Evolutionary conservation across 768 basidiomycete species (phyloP).

Genomic region (Serpula lacrymans): DNA sequence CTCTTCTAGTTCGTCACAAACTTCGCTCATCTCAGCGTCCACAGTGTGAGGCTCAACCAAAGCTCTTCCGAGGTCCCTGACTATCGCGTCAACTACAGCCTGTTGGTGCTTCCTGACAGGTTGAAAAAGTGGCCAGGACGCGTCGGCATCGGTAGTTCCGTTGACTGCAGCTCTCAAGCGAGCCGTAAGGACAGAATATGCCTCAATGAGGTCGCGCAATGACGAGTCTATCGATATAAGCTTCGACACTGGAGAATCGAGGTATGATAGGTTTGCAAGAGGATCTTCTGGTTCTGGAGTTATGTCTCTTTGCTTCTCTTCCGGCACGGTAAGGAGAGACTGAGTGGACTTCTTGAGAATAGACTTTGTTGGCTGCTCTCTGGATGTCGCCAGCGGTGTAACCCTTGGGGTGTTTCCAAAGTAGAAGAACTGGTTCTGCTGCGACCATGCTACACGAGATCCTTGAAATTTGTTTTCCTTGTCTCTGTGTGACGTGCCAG

Average conservation of each 20-base stretch:
- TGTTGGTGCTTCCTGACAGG: constrained; percentile 56
- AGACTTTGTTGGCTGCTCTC: constrained; percentile 52
- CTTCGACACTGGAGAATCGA: constrained; percentile 58
- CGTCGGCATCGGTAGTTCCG: constrained; percentile 48
- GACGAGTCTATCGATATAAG: constrained; percentile 50
- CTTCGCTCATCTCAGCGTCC: constrained; percentile 17
- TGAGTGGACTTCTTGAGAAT: constrained; percentile 62
- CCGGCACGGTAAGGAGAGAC: constrained; percentile 31
- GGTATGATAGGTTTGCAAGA: constrained; percentile 58
- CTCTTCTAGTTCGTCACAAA: constrained; percentile 20
- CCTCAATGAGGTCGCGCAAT: constrained; percentile 63
- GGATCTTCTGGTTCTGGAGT: constrained; percentile 80
- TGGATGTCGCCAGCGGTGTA: constrained; percentile 31
- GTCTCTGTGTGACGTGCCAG: constrained; percentile 51
- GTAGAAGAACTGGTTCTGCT: constrained; percentile 45
- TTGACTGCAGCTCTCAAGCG: constrained; percentile 51
- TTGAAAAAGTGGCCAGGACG: constrained; percentile 70
- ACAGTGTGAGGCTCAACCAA: constrained; percentile 51
- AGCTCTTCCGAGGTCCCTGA: constrained; percentile 66
- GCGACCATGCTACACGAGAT: constrained; percentile 49
- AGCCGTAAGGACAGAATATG: constrained; percentile 66
- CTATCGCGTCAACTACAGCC: constrained; percentile 53
- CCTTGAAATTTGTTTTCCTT: constrained; percentile 46
- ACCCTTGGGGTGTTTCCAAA: constrained; percentile 30
- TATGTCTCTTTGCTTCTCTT: constrained; percentile 51